Conservation (phyloP, 768 basidiomycete genomes). For the Suillus subaureus region DNA sequence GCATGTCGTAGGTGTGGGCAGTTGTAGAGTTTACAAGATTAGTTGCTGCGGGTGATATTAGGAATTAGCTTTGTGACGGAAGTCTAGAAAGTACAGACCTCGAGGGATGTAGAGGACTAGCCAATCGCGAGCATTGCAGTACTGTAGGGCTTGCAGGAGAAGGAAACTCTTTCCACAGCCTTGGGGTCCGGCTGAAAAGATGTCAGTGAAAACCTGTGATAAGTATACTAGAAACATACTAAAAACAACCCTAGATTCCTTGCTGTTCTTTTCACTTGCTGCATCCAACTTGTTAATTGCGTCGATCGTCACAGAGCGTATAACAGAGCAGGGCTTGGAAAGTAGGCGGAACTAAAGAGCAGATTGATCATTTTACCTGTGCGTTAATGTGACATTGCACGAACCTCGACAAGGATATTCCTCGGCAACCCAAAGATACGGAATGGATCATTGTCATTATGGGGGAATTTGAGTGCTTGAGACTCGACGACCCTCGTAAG, state of each 20-base stretch:
- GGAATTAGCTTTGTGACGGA: neutral
- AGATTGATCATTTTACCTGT: neutral
- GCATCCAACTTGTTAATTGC: conserved; percentile 53
- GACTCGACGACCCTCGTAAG: conserved; percentile 42
- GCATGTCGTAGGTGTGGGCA: conserved; percentile 70
- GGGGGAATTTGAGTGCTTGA: conserved; percentile 47
- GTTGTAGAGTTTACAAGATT: conserved; percentile 76
- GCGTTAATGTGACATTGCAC: conserved; percentile 19
- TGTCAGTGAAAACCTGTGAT: conserved; percentile 9
- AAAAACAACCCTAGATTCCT: conserved; percentile 57
- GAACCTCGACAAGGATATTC: conserved; percentile 70
- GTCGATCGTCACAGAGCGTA: conserved; percentile 67
- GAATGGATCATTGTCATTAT: conserved; percentile 51
- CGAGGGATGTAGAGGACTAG: conserved; percentile 85
- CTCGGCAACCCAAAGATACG: conserved; percentile 73
- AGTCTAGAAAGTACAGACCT: conserved; percentile 43
- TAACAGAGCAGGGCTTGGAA: conserved; percentile 68
- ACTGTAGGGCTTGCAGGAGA: conserved; percentile 75
- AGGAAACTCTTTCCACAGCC: conserved; percentile 85
- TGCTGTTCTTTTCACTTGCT: conserved; percentile 52
- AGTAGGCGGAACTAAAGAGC: conserved; percentile 63
- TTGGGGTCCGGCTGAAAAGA: conserved; percentile 58
- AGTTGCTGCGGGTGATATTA: conserved; percentile 38
- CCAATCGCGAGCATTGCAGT: conserved; percentile 68
- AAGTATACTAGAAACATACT: conserved; percentile 47